A percentile compares a stretch with the other conserved stretches of the same genome.
phyloP scores from a whole-genome alignment of 192 early-diverging fungal species.

The Coemansia sp. region DNA sequence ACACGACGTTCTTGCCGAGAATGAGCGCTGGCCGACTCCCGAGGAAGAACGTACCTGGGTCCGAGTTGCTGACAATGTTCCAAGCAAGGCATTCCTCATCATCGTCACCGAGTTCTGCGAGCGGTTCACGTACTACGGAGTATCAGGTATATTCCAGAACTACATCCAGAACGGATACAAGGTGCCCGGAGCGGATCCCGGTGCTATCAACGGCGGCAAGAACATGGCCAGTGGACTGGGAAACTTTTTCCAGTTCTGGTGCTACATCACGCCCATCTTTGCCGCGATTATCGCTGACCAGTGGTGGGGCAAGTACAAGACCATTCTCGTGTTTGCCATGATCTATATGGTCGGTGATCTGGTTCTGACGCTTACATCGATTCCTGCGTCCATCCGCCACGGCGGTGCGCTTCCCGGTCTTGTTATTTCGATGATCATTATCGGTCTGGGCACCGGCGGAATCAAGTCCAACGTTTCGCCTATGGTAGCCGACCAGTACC shows the following conservation, averaged over 20 bases:
- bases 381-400: conserved; percentile 48
- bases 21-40: conserved; percentile 45
- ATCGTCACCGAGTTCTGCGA: conserved; percentile 60
- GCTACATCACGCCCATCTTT: conserved; percentile 57
- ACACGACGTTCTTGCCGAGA: conserved; percentile 15
- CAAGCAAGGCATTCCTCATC: conserved; percentile 54
- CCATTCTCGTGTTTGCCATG: conserved; percentile 62
- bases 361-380: conserved; percentile 63
- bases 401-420: conserved; percentile 62
- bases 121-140: conserved; percentile 61
- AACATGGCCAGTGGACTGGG: conserved; percentile 52
- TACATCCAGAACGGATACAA: conserved; percentile 56
- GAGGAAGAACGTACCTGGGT: conserved; percentile 56
- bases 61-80: conserved; percentile 54
- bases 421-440: conserved; percentile 62
- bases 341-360: conserved; percentile 64
- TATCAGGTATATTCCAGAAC: conserved; percentile 57
- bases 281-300: conserved; percentile 69
- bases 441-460: conserved; percentile 71
- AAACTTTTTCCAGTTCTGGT: conserved; percentile 59
- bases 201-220: conserved; percentile 54
- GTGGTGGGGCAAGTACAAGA: conserved; percentile 68
- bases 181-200: conserved; percentile 31
- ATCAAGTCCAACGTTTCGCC: conserved; percentile 76
- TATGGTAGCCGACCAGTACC: conserved; percentile 69